phyloP scores from a whole-genome alignment of 164 flowering plant species.

The Taxillus chinensis region DNA sequence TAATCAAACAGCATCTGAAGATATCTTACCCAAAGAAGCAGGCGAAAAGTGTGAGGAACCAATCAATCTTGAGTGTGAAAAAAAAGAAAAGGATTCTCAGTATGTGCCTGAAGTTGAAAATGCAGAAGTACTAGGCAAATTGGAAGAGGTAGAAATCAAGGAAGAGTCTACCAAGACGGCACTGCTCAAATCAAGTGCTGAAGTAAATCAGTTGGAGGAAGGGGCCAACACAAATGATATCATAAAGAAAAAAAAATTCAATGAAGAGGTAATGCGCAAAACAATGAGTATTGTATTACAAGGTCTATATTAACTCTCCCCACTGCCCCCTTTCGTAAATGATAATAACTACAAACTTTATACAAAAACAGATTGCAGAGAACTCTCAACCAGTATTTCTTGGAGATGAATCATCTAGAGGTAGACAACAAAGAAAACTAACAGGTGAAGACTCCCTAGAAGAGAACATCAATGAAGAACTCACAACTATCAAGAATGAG shows the following conservation, averaged over 20 bases:
- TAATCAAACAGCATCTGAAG: conserved; percentile 1
- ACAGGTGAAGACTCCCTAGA: conserved; percentile 11
- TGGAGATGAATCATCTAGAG: conserved; percentile 11
- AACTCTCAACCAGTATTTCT: conserved; percentile 9
- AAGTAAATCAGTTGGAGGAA: conserved; percentile 13
- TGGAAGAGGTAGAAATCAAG: conserved; percentile 14
- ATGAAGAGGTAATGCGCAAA: conserved; percentile 18
- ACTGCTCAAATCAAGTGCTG: not conserved
- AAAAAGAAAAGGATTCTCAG: conserved; percentile 9
- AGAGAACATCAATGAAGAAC: conserved; percentile 5
- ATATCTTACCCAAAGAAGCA: not conserved
- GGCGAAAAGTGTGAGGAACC: conserved; percentile 8
- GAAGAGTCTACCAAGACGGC: conserved; percentile 12
- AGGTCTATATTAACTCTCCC: too few relatives aligned
- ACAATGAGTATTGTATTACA: not conserved
- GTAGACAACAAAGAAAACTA: conserved; percentile 12
- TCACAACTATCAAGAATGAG: not conserved
- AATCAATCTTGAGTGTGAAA: not conserved
- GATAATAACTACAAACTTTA: too few relatives aligned
- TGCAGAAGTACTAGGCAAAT: conserved; percentile 5
- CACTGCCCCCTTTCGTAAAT: too few relatives aligned
- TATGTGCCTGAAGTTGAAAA: conserved; percentile 11
- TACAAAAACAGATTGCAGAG: conserved; percentile 2
- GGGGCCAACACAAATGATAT: conserved; percentile 11
- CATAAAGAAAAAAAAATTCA: conserved; percentile 9